These are phyloP conservation scores for Colletotrichum tropicale DNA, from an alignment of 2,329 filamentous ascomycete species.

Conservation along the genomic window DNA sequence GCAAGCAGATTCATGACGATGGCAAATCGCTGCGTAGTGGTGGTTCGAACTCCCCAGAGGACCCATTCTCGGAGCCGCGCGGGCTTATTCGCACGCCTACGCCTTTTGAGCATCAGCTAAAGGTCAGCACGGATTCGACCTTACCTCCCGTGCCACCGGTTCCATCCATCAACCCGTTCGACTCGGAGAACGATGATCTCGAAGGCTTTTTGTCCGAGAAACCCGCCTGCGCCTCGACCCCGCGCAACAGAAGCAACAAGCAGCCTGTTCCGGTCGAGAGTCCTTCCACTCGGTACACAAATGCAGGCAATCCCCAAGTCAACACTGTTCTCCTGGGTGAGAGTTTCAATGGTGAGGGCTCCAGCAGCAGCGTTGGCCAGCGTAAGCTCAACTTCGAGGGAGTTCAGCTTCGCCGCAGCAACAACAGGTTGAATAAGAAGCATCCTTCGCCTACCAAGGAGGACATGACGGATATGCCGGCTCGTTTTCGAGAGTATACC, in stretches of 20 bases:
- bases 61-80: slow-evolving; percentile 31
- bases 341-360: not conserved
- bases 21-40: slow-evolving; percentile 29
- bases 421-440: slow-evolving; percentile 35
- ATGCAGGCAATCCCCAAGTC: not conserved
- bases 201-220: slow-evolving; percentile 39
- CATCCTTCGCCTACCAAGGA: slow-evolving; percentile 50
- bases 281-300: not conserved
- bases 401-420: not conserved
- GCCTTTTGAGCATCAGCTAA: slow-evolving; percentile 24
- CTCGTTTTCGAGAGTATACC: slow-evolving; percentile 30
- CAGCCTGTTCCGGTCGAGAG: not conserved
- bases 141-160: not conserved
- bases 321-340: not conserved
- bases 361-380: not conserved
- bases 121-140: slow-evolving; percentile 8
- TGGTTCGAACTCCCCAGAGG: slow-evolving; percentile 27
- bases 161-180: slow-evolving; percentile 29
- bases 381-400: not conserved
- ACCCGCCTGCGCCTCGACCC: slow-evolving; percentile 43
- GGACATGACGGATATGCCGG: slow-evolving; percentile 40
- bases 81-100: slow-evolving; percentile 22
- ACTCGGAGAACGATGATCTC: slow-evolving; percentile 41
- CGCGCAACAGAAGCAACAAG: slow-evolving; percentile 25
- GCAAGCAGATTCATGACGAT: slow-evolving; percentile 33